Conservation (phyloP, 78 protist genomes). For the Dictyostelium purpureum region DNA sequence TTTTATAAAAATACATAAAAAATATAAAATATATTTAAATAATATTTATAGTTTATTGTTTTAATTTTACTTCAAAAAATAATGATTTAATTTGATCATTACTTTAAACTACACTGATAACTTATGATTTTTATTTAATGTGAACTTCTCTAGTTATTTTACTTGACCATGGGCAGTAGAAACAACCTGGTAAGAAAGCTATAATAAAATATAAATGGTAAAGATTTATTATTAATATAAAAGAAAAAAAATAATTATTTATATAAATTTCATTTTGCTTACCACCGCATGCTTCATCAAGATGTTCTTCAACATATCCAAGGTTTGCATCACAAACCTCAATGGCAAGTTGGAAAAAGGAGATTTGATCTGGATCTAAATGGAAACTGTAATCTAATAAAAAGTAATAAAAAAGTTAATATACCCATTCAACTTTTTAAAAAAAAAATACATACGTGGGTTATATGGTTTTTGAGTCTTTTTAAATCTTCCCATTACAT, state of each 20-base stretch:
- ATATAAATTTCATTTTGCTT: too few species aligned
- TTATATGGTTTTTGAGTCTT: background rate
- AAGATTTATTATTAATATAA: too few species aligned
- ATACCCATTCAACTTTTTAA: background rate
- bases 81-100: too few species aligned
- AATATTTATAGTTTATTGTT: too few species aligned
- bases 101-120: too few species aligned
- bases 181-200: constrained; percentile 2
- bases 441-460: background rate
- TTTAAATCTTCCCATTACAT: background rate
- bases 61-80: too few species aligned
- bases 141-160: constrained; percentile 4
- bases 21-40: too few species aligned
- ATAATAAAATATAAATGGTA: background rate
- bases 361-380: background rate
- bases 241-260: too few species aligned
- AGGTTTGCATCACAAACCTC: constrained; percentile 17
- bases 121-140: too few species aligned
- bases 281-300: constrained; percentile 37
- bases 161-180: constrained; percentile 5
- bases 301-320: constrained; percentile 6
- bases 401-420: background rate
- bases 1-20: too few species aligned
- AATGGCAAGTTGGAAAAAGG: constrained; percentile 25
- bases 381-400: background rate